Conservation (phyloP, 352 stramenopile genomes). For the Globisporangium lucens region DNA sequence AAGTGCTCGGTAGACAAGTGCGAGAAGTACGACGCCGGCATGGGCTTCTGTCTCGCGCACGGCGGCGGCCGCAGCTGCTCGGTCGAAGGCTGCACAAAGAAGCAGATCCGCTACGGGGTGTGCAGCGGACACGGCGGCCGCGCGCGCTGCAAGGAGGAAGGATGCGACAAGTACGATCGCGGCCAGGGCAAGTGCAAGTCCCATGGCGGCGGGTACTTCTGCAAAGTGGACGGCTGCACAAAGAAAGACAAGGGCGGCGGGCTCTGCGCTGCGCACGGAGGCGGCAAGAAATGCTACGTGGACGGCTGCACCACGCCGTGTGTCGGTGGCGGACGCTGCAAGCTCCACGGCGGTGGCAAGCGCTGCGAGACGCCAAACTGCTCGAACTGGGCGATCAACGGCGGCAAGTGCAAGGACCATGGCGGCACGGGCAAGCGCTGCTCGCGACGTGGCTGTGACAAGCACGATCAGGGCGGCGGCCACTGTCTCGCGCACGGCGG, state of each 20-base stretch:
- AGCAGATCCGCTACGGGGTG: conserved; percentile 71
- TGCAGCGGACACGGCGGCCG: conserved; percentile 73
- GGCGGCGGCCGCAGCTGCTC: conserved; percentile 65
- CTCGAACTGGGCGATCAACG: conserved; percentile 61
- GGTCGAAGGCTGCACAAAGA: conserved; percentile 62
- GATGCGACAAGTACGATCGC: conserved; percentile 74
- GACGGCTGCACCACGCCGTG: conserved; percentile 63
- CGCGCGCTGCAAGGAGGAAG: conserved; percentile 68
- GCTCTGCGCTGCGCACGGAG: conserved; percentile 72
- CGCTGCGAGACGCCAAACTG: conserved; percentile 52
- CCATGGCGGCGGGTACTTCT: conserved; percentile 81
- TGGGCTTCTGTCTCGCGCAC: conserved; percentile 64
- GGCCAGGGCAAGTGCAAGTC: conserved; percentile 79
- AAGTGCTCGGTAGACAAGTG: conserved; percentile 74
- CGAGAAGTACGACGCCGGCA: conserved; percentile 67
- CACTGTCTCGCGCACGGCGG: conserved; percentile 74
- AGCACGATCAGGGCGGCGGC: conserved; percentile 77
- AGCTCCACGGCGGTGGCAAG: conserved; percentile 59
- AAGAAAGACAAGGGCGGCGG: conserved; percentile 87
- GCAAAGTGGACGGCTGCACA: conserved; percentile 63
- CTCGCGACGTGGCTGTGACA: conserved; percentile 58
- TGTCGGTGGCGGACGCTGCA: conserved; percentile 70
- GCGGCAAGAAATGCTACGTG: conserved; percentile 80
- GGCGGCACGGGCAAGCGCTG: conserved; percentile 69
- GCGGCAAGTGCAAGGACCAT: conserved; percentile 73